Conservation (phyloP, 306 rosid genomes). For the Prunus mume region DNA sequence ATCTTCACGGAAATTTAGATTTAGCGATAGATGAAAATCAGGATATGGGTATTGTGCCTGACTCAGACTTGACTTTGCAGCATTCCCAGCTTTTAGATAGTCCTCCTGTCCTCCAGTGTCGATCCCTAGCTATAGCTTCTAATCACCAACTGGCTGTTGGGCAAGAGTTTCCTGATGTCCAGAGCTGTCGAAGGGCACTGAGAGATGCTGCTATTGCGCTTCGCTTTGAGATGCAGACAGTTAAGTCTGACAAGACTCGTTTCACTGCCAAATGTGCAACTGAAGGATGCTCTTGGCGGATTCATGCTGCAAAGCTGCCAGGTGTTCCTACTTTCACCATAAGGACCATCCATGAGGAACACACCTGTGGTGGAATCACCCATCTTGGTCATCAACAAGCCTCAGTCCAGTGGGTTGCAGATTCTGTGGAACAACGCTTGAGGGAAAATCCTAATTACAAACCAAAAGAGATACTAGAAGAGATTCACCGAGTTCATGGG, state of each 20-base stretch:
- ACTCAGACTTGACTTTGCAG: conserved; percentile 26
- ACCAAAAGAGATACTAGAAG: conserved; percentile 57
- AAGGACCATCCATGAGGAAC: conserved; percentile 47
- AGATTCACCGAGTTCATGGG: conserved; percentile 54
- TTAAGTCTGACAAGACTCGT: conserved; percentile 57
- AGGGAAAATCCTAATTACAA: conserved; percentile 47
- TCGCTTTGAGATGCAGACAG: conserved; percentile 48
- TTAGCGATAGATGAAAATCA: conserved; percentile 39
- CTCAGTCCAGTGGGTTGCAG: conserved; percentile 60
- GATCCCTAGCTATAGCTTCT: conserved; percentile 16
- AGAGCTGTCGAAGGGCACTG: conserved; percentile 55
- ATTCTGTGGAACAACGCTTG: conserved; percentile 46
- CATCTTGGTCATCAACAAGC: conserved; percentile 64
- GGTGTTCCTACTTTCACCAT: conserved; percentile 51
- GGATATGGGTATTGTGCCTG: conserved; percentile 32
- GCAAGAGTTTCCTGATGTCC: conserved; percentile 57
- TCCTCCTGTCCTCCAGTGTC: conserved; percentile 39
- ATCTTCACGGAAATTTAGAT: conserved; percentile 39
- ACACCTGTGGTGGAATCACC: conserved; percentile 46
- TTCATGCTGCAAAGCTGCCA: conserved; percentile 59
- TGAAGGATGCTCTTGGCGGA: conserved; percentile 60
- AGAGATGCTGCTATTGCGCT: conserved; percentile 57
- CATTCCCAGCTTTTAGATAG: conserved; percentile 21
- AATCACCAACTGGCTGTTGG: conserved; percentile 40
- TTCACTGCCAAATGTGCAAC: conserved; percentile 51